phyloP scores from a whole-genome alignment of 2,329 filamentous ascomycete genomes.

The Nothophoma quercina region DNA sequence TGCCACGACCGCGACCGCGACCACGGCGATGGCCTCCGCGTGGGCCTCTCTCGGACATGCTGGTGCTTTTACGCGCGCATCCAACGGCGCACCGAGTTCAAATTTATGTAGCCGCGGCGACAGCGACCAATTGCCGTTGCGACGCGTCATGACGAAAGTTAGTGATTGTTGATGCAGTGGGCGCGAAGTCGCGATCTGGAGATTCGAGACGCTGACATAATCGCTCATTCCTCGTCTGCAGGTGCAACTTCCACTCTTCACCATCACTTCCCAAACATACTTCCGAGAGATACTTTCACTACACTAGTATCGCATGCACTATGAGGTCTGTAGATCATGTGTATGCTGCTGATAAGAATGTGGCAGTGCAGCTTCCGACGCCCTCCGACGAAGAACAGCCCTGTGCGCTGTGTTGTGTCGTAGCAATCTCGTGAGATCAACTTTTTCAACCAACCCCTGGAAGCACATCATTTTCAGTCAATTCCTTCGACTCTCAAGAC shows the following conservation, averaged over 20 bases:
- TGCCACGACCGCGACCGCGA: slow-evolving; percentile 25
- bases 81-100: neutral
- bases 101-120: neutral
- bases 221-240: neutral
- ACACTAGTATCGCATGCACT: too few relatives aligned
- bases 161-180: neutral
- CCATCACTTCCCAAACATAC: neutral
- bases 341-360: too few relatives aligned
- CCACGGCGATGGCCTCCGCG: slow-evolving; percentile 21
- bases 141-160: slow-evolving; percentile 20
- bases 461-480: slow-evolving; percentile 3
- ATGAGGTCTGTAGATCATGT: too few relatives aligned
- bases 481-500: neutral
- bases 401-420: slow-evolving; percentile 11
- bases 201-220: slow-evolving; percentile 11
- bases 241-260: neutral
- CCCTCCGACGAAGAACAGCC: neutral
- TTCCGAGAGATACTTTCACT: too few relatives aligned
- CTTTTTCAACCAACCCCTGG: slow-evolving; percentile 8
- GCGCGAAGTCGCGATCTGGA: neutral
- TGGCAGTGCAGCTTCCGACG: neutral
- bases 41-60: slow-evolving; percentile 36
- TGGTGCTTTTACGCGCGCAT: neutral
- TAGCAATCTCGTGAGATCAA: slow-evolving; percentile 2
- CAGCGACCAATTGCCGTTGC: slow-evolving; percentile 8